Evolutionary conservation across 371 early-diverging fungal genomes (phyloP).

Genomic region (Rhizopus delemar): DNA sequence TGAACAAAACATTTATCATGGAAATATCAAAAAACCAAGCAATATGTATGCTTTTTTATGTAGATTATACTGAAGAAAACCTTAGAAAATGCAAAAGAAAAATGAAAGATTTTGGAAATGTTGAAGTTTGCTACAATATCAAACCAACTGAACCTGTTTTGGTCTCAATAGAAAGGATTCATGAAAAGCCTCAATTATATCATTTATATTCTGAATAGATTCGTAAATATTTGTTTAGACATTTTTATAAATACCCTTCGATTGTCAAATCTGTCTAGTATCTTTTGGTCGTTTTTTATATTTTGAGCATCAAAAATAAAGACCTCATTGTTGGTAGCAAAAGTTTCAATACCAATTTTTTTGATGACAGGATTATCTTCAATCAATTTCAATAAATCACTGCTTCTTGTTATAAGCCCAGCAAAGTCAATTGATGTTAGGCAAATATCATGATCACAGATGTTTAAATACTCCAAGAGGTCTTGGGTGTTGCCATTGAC

Average conservation of each 20-base stretch:
- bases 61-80: slow-evolving; percentile 17
- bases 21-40: slow-evolving; percentile 8
- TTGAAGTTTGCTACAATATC: slow-evolving; percentile 18
- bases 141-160: slow-evolving; percentile 15
- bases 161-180: slow-evolving; percentile 13
- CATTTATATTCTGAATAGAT: too few relatives aligned
- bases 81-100: slow-evolving; percentile 11
- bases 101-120: slow-evolving; percentile 14
- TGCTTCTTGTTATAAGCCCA: slow-evolving; percentile 1
- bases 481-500: slow-evolving; percentile 13
- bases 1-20: too few relatives aligned
- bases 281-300: not conserved
- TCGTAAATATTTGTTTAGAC: not conserved
- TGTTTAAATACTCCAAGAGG: not conserved
- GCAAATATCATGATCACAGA: slow-evolving; percentile 1
- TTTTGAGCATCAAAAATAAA: slow-evolving; percentile 10
- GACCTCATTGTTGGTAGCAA: slow-evolving; percentile 4
- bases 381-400: slow-evolving; percentile 1
- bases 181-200: slow-evolving; percentile 4
- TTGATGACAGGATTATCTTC: too few relatives aligned
- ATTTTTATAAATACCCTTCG: not conserved
- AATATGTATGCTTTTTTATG: slow-evolving; percentile 19
- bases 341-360: slow-evolving; percentile 3
- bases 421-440: slow-evolving; percentile 7
- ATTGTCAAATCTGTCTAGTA: slow-evolving; percentile 3